Percentiles rank a stretch among this genome's conserved stretches.
Evolutionary conservation across 495 filamentous ascomycete species (phyloP).

Genomic region (Penicillium paradoxum): DNA sequence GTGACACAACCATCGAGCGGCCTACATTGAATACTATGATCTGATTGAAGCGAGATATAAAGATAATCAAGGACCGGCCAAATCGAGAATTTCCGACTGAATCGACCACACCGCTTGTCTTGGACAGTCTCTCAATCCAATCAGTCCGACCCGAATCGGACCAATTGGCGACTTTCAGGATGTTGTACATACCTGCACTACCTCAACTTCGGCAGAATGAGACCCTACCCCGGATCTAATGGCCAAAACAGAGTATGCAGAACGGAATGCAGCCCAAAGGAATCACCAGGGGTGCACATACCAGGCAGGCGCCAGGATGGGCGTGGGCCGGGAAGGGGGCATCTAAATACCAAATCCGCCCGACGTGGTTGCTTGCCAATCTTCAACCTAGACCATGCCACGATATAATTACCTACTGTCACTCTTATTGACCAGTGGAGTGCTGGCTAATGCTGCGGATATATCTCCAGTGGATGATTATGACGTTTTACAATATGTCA

Average conservation of each 20-base stretch:
- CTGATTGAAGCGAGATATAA: background rate
- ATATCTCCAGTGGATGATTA: constrained; percentile 23
- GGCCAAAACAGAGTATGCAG: background rate
- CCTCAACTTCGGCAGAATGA: background rate
- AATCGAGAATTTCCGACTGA: background rate
- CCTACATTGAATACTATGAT: too few species aligned
- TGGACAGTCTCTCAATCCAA: background rate
- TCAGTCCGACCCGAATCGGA: background rate
- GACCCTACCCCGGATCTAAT: background rate
- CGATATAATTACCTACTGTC: constrained; percentile 7
- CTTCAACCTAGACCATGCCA: constrained; percentile 10
- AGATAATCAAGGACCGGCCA: background rate
- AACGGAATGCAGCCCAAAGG: background rate
- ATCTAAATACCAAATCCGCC: constrained; percentile 15
- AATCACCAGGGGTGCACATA: background rate
- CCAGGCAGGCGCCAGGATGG: background rate
- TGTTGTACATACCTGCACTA: background rate
- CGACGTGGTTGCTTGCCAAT: background rate
- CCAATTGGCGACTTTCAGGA: background rate
- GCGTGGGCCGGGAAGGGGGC: background rate
- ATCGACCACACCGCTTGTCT: background rate
- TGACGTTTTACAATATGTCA: constrained; percentile 46
- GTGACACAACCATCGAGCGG: too few species aligned
- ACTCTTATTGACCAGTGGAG: constrained; percentile 15
- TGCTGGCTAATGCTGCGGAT: constrained; percentile 12